Evolutionary conservation across 805 yeast genomes (phyloP).

Genomic region (Millerago galiae): DNA sequence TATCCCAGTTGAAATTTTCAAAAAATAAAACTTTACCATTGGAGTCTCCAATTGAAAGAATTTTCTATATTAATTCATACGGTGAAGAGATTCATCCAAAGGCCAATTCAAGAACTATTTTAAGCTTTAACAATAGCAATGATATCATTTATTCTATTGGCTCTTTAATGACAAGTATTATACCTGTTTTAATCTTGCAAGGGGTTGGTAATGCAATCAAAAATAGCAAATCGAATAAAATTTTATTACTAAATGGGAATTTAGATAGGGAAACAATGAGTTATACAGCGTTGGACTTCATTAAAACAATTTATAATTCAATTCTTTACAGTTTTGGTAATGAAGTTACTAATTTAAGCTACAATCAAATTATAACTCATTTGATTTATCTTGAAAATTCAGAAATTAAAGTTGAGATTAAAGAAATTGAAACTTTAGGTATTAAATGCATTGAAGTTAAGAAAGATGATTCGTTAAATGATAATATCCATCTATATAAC

Average conservation of each 20-base stretch:
- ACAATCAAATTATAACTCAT: slow-evolving; percentile 55
- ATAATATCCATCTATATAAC: slow-evolving; percentile 30
- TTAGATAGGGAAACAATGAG: slow-evolving; percentile 76
- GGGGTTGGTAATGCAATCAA: slow-evolving; percentile 64
- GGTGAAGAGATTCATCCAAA: slow-evolving; percentile 80
- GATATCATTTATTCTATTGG: slow-evolving; percentile 76
- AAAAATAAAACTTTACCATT: slow-evolving; percentile 56
- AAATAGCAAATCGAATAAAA: slow-evolving; percentile 32
- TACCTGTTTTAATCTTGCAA: slow-evolving; percentile 69
- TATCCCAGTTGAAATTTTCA: slow-evolving; percentile 68
- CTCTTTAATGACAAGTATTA: slow-evolving; percentile 77
- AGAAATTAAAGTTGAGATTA: slow-evolving; percentile 44
- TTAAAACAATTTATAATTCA: slow-evolving; percentile 49
- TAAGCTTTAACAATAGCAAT: slow-evolving; percentile 43
- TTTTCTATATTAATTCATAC: slow-evolving; percentile 78
- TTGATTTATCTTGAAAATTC: slow-evolving; percentile 47
- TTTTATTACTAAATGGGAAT: slow-evolving; percentile 67
- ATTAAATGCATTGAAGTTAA: slow-evolving; percentile 41
- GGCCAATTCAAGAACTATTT: slow-evolving; percentile 57
- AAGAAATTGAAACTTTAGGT: slow-evolving; percentile 34
- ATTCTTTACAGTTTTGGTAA: slow-evolving; percentile 41
- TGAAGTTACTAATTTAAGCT: slow-evolving; percentile 11
- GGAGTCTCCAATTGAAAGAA: slow-evolving; percentile 64
- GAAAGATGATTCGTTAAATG: slow-evolving; percentile 19
- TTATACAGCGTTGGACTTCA: slow-evolving; percentile 53